Conservation (phyloP, 257 asterid species). For the Ehretia macrophylla region DNA sequence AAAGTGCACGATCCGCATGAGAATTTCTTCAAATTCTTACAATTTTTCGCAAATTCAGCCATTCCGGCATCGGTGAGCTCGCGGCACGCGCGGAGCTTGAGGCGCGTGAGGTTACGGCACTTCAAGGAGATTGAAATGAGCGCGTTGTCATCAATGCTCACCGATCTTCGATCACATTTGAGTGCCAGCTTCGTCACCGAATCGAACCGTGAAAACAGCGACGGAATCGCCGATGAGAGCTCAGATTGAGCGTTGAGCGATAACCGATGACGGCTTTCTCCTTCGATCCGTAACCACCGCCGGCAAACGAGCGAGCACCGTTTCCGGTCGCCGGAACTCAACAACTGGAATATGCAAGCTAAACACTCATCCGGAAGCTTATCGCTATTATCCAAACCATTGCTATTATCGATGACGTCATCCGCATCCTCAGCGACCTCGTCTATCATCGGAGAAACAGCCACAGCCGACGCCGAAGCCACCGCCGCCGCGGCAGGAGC, state of each 20-base stretch:
- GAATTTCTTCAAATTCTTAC: slow-evolving; percentile 61
- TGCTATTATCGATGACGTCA: slow-evolving; percentile 11
- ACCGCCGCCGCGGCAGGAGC: slow-evolving; percentile 16
- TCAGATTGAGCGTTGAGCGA: slow-evolving; percentile 67
- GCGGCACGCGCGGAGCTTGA: slow-evolving; percentile 86
- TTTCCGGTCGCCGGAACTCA: slow-evolving; percentile 73
- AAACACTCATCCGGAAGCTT: slow-evolving; percentile 77
- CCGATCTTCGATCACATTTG: slow-evolving; percentile 90
- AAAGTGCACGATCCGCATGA: slow-evolving; percentile 83
- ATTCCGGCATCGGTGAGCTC: slow-evolving; percentile 75
- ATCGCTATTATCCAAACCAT: slow-evolving; percentile 30
- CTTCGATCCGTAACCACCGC: slow-evolving; percentile 79
- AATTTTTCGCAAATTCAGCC: slow-evolving; percentile 49
- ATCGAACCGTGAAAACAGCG: slow-evolving; percentile 64
- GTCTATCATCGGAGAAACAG: background rate
- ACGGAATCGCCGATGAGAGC: slow-evolving; percentile 34
- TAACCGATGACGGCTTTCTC: slow-evolving; percentile 87
- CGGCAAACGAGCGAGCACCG: slow-evolving; percentile 67
- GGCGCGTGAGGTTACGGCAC: slow-evolving; percentile 58
- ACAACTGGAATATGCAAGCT: slow-evolving; percentile 56
- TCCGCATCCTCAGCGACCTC: background rate
- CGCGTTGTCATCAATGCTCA: slow-evolving; percentile 61
- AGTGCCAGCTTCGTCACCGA: slow-evolving; percentile 76
- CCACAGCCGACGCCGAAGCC: slow-evolving; percentile 2
- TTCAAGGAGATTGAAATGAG: slow-evolving; percentile 49